Base-by-base conservation (phyloP, 2,329 filamentous ascomycete genomes). In the Microascus cirrosus region DNA sequence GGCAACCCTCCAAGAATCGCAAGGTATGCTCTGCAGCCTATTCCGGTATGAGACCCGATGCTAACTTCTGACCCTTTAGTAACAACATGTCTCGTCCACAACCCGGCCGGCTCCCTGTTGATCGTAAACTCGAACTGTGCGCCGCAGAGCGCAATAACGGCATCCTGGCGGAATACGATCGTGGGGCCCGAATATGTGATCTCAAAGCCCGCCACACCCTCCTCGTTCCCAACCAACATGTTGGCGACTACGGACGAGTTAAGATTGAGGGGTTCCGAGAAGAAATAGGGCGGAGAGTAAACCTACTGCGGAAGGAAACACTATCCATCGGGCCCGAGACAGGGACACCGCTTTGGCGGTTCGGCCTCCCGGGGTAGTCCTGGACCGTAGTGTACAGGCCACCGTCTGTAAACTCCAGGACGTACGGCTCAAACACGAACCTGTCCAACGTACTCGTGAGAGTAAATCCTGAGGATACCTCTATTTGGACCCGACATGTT, bases 261-360 rank as follows among this genome's bases (percentile, higher is more conserved):
- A 22, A 52, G 28, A 32, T 32, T 8, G 28, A 8, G 28, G 28
- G 8, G 4, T 32, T 32, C 28, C 4, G 28, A n/a, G 4, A 52
- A 24, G 22, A 2, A 22, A 25, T 22, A 11, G 50, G 28, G n/a
- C 12, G 28, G 13, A 8, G 12, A 20, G 22, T 11, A 25, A 15
- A 52, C 50, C 6, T 52, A 52, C 50, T n/a, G 25, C 77, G 76
- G 53, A 80, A 78, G 1, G 79, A 74, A n/a, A 85, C 64, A 1
- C 76, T 72, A 63, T 85, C 83, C 82, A 85, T 85, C 0, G 83
- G 81, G 0, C 83, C 83, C 3, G 76, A 74, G 35, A 82, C 78
- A 3, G 78, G 78, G 54, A 86, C 79, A 7, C 82, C 83, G 63
- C 77, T 76, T 1, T 81, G 81, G 2, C 83, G 72, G 0, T 72